Evolutionary conservation across 2,329 filamentous ascomycete species (phyloP), one percentile per base, ranked within the genome.

Genomic region (Apiospora rasikravindrae): DNA sequence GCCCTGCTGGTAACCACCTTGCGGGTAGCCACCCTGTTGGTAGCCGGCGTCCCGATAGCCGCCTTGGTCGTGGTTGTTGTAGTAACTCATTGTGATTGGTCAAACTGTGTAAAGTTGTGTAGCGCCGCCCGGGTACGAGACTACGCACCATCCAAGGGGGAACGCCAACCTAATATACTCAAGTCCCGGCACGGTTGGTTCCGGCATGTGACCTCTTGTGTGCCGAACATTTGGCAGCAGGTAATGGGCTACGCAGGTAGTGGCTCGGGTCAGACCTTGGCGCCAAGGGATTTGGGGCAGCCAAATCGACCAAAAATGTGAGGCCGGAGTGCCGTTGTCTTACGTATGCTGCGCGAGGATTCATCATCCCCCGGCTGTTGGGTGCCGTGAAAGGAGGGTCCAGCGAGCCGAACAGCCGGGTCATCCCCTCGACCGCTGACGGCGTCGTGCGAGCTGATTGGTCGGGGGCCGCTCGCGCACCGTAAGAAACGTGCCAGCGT

Each of bases 351-450:
- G 53, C 51, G 16, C 2, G 53, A 61, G 8, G 53, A 61, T 61
- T 61, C 29, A 61, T 61, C 29, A 22, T 33, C 29, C 7, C 5
- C 26, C 53, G 53, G 53, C 7, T 61, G 53, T 37, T 61, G 53
- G 53, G 53, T 61, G 53, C 53, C 53, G 53, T 61, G 53, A 61
- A 61, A 61, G 53, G 53, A 61, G 53, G 53, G 53, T 61, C 53
- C 53, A 37, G 53, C 29, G 53, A 61, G 53, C 53, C 53, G 53
- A 61, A 61, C 53, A 61, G 53, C 53, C 53, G 53, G 53, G 53
- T 37, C 22, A 22, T 37, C 53, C 53, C 29, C 26, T 29, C 29
- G 51, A 19, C 26, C 16, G 53, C 29, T 61, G 29, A 37, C 29
- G 29, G 29, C 53, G 19, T 14, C 29, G 53, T 22, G 16, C 22